Base-by-base conservation (phyloP, 1,139 yeast genomes). In the Sugiyamaella grinbergsii region DNA sequence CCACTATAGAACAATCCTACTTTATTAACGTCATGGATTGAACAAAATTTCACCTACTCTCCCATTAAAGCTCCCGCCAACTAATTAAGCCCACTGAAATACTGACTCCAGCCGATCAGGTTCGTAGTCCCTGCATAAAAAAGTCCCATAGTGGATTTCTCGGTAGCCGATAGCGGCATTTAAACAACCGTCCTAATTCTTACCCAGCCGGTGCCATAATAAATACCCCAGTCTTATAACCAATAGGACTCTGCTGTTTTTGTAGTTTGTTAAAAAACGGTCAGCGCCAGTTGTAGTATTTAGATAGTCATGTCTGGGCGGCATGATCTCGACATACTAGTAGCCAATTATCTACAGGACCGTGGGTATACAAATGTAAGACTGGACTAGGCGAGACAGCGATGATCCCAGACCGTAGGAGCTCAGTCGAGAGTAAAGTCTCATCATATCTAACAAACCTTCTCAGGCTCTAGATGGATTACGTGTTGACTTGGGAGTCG, bases 281-380 rank as follows among this genome's bases (percentile, higher is more conserved):
- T 29, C 33, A 29, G 11, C 33, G 15, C 5, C n/a, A 32, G 18
- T 32, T 15, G 6, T n/a, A 19, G 11, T 7, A 5, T 8, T 18
- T 32, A 4, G n/a, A 34, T 19, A 34, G 26, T 19, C 18, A 36
- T 36, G 39, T 36, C 39, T 13, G n/a, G 13, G 13, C 5, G n/a
- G 24, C n/a, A 11, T 19, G 39, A 36, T 7, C 19, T 36, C 13
- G 47, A 42, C 13, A 16, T 19, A 10, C 7, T 42, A 13, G 54
- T 54, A 5, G 56, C 56, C 16, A 42, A 45, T 16, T 54, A 51
- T 26, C 47, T 54, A 5, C 28, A 46, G 22, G 46, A 49, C 16
- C 28, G 49, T 2, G 56, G 56, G 2, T 49, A 42, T 31, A 18
- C 11, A 8, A 38, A 42, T 10, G 52, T 49, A 33, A 18, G 49